Evolutionary conservation across 31 red algal species (phyloP), one percentile per base, ranked within the genome.

Genomic region (Odonthalia washingtoniensis): DNA sequence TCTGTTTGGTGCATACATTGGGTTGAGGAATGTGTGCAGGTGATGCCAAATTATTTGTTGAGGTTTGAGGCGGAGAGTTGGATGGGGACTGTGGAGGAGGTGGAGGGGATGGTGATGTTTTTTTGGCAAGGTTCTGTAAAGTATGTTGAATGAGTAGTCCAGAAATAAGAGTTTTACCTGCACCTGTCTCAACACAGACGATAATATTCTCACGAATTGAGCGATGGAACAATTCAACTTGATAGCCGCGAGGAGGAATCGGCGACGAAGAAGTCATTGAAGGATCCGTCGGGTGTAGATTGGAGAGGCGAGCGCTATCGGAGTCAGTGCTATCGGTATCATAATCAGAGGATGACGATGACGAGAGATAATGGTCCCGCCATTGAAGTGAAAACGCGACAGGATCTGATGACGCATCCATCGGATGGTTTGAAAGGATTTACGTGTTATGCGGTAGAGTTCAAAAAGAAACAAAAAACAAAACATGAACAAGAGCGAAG

Each of bases 111-210:
- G 49, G 17, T 0, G 24, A 53, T 28, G 27, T 27, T 53, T 39
- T 35, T 40, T 14, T 77, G 46, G 34, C 46, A 3, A n/a, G n/a
- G 31, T 74, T 77, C 38, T 62, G 3, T 5, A 49, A 62, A 34
- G 35, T 17, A 31, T 35, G 16, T 12, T 76, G 72, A 5, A 86
- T 70, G 4, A 94, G 75, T 24, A 94, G 62, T 33, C 81, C 85
- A 41, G 92, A 67, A 27, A 94, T 74, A 5, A 94, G 86, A 0
- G 92, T 94, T 70, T 94, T 94, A 46, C 92, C 92, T 24, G 92
- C 69, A 33, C 92, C 92, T 3, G 92, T 94, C 4, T 94, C 86
- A 38, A 94, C 43, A 73, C 75, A 85, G 40, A 74, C 86, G 62
- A 94, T 89, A 81, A 94, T 52, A 61, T 94, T 94, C 35, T 74